These are phyloP conservation scores for Ophiostoma ips DNA, from an alignment of 2,329 filamentous ascomycete genomes.

Conservation along the genomic window DNA sequence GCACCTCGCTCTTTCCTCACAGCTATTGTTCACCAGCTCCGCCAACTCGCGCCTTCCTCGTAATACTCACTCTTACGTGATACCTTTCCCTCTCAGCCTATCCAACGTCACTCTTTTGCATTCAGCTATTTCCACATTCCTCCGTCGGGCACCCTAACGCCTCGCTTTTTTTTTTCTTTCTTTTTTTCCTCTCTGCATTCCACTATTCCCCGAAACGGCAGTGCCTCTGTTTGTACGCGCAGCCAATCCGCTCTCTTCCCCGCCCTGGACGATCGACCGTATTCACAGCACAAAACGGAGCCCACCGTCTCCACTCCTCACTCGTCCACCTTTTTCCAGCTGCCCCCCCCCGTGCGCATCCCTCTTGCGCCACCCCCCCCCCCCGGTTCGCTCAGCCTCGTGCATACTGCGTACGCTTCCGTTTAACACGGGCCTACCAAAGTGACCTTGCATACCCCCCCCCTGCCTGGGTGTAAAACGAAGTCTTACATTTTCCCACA, in stretches of 20 bases:
- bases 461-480: background rate
- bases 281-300: background rate
- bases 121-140: slow-evolving; percentile 7
- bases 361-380: background rate
- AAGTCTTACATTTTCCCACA: background rate
- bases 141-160: background rate
- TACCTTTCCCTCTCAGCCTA: background rate
- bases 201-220: background rate
- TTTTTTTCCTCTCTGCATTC: background rate
- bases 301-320: background rate
- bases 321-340: background rate
- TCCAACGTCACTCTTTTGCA: background rate
- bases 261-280: slow-evolving; percentile 2
- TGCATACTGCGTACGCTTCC: slow-evolving; percentile 5
- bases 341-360: slow-evolving; percentile 1
- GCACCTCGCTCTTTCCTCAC: background rate
- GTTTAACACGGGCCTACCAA: background rate
- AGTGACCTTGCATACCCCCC: background rate
- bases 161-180: background rate
- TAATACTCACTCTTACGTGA: background rate
- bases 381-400: slow-evolving; percentile 13
- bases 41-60: too few relatives aligned
- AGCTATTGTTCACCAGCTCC: background rate
- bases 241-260: slow-evolving; percentile 2
- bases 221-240: background rate